Evolutionary conservation across 2,329 filamentous ascomycete genomes (phyloP), one percentile per base, ranked within the genome.

Genomic region (Hymenoscyphus fraxineus): DNA sequence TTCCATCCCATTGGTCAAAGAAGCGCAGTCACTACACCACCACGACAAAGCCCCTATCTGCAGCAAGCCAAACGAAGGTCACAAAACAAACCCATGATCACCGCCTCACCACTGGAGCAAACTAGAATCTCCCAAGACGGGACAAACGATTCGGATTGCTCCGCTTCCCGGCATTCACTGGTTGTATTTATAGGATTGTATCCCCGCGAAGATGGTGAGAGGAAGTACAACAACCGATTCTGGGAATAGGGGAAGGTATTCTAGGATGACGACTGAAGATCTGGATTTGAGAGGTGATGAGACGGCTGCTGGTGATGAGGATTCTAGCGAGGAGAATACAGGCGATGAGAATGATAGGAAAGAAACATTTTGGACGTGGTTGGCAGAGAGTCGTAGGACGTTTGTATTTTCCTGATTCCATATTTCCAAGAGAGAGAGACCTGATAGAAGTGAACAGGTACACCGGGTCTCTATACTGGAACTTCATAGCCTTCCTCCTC

Each of bases 401-500:
- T 51, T 9, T 3, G 44, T 51, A 3, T 19, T 10, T 19, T 6
- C 44, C 3, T 10, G n/a, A 10, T 3, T 10, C 1, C 2, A 12
- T 9, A 9, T 7, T 9, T 51, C 22, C 7, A 12, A 47, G 7
- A 2, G 2, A 5, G 10, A 22, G 44, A 9, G 19, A 22, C 1
- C 44, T 51, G n/a, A 51, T 3, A 2, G 3, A 2, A 12, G 6
- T 7, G 13, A 35, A 35, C 32, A 79, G 78, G 44, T 90, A 88
- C 71, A 66, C 71, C 0, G 86, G 86, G 0, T 83, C 86, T 0
- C 76, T 91, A 0, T 62, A 83, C 15, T 88, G 90, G 78, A 91
- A 91, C 70, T 63, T 86, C 10, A 79, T 74, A 58, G 80, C 87
- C 0, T 90, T 91, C 73, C 73, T 86, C 1, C 81, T 91, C 0